Evolutionary conservation across 177 flowering plant genomes (phyloP).

Genomic region (Vitis hybrid): DNA sequence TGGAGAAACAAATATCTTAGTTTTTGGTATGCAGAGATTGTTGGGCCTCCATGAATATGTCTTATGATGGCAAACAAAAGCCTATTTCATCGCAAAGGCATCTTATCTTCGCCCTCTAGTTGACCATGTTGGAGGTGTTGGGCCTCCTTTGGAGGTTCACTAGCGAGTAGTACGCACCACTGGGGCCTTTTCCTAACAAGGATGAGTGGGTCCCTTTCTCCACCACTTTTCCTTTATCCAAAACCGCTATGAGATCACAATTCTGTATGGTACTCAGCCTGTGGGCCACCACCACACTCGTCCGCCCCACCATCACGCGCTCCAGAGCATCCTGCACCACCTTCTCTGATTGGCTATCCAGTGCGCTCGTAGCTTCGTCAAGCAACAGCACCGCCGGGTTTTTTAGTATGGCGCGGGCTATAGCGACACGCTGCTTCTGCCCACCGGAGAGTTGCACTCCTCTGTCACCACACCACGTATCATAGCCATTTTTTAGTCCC

Average conservation of each 20-base stretch:
- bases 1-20: too few species aligned
- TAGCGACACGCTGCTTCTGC: slow-evolving; percentile 84
- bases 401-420: slow-evolving; percentile 76
- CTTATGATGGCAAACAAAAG: too few species aligned
- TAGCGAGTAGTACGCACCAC: slow-evolving; percentile 59
- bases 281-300: slow-evolving; percentile 85
- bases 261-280: slow-evolving; percentile 70
- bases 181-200: slow-evolving; percentile 51
- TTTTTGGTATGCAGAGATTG: too few species aligned
- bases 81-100: too few species aligned
- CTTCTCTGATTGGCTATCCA: slow-evolving; percentile 80
- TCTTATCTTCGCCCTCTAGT: neutral
- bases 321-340: slow-evolving; percentile 85
- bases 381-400: slow-evolving; percentile 61
- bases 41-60: too few species aligned
- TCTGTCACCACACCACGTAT: slow-evolving; percentile 78
- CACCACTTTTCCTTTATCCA: slow-evolving; percentile 68
- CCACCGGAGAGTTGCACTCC: slow-evolving; percentile 90
- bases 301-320: slow-evolving; percentile 78
- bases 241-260: slow-evolving; percentile 66
- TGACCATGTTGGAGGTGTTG: neutral
- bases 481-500: slow-evolving; percentile 64
- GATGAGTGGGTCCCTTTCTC: slow-evolving; percentile 71
- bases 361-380: slow-evolving; percentile 88
- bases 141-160: slow-evolving; percentile 54